Conservation (phyloP, 306 rosid species). For the Medicago arabica region DNA sequence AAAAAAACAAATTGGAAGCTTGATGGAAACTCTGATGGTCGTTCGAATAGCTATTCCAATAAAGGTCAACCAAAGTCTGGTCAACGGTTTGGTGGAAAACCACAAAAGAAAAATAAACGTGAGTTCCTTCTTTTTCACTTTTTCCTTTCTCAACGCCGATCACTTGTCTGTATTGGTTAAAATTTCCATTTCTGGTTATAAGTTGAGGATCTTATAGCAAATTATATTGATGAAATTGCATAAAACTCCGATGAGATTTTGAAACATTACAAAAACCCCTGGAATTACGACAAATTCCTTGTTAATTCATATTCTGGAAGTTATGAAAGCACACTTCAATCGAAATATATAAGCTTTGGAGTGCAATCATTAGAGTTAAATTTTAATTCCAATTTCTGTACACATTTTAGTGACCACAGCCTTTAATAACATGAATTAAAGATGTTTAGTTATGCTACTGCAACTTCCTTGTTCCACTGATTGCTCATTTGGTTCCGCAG, state of each 20-base stretch:
- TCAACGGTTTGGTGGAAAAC: slow-evolving; percentile 49
- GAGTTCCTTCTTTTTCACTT: slow-evolving; percentile 36
- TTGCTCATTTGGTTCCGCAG: too few species aligned
- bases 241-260: background rate
- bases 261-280: background rate
- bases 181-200: slow-evolving; percentile 11
- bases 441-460: slow-evolving; percentile 10
- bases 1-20: slow-evolving; percentile 51
- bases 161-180: background rate
- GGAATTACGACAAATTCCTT: slow-evolving; percentile 5
- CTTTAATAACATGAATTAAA: background rate
- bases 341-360: background rate
- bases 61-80: slow-evolving; percentile 60
- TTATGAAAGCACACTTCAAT: slow-evolving; percentile 30
- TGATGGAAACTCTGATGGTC: slow-evolving; percentile 42
- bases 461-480: background rate
- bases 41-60: slow-evolving; percentile 46
- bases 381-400: slow-evolving; percentile 15
- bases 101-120: slow-evolving; percentile 68
- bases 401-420: background rate
- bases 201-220: slow-evolving; percentile 6
- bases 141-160: background rate
- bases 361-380: slow-evolving; percentile 19
- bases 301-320: slow-evolving; percentile 20
- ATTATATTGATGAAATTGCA: slow-evolving; percentile 3